Base-by-base conservation (phyloP, 1,284 basidiomycete species). In the Melampsora medusae region DNA sequence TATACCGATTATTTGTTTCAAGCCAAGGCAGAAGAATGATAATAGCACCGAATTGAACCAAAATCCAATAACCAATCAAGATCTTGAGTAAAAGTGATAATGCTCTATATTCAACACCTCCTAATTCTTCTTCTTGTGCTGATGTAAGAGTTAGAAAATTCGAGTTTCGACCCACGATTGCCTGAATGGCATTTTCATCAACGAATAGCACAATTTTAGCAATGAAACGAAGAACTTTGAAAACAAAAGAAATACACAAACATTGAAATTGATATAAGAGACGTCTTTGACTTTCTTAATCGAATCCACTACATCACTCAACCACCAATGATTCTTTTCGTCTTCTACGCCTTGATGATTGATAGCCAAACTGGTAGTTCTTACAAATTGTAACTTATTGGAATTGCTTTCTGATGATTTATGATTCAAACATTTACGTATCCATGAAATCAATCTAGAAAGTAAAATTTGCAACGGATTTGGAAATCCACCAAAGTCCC, bases 51-150 rank as follows among this genome's bases (percentile, higher is more conserved):
- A 78, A 46, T 72, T 78, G 78, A 69, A 78, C 72, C 2, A 78
- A 25, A 25, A 81, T 60, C 78, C 77, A 77, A 25, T 81, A 81
- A 62, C 76, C 71, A 22, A 80, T 80, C n/a, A 81, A 77, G 25
- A 83, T 77, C 76, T 80, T 81, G 48, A 92, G 84, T 59, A 96
- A 83, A 3, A 90, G 86, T 77, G 90, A 90, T 73, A 97, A 84
- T 1, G 91, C 93, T n/a, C 93, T 88, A 81, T 93, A 98, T 83
- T 99, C 96, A 17, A 97, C 91, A 6, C 95, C 95, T 9, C 94
- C 94, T 5, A 98, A 85, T 83, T 97, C 93, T 78, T 96, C 91
- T 79, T 92, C 85, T 81, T 98, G 91, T 71, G 93, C 91, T 48
- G 89, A 87, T 0, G 90, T 92, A 69, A 97, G 84, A 56, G 88